Evolutionary conservation across 352 stramenopile genomes (phyloP).

Genomic region (Stramenopiles sp.): DNA sequence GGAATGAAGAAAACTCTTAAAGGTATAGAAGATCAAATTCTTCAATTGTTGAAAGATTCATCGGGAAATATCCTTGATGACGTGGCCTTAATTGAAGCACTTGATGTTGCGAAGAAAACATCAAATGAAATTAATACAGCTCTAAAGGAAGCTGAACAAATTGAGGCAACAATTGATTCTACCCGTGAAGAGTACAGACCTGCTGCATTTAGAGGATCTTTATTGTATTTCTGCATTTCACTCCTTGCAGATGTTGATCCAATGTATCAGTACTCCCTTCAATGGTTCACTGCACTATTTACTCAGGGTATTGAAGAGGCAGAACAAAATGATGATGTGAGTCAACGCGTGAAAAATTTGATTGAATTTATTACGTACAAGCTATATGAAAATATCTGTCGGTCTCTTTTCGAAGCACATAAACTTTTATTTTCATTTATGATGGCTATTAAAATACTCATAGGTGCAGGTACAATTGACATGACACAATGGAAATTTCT

Average conservation of each 20-base stretch:
- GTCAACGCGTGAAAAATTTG: conserved; percentile 37
- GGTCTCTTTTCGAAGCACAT: conserved; percentile 73
- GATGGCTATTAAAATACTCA: conserved; percentile 55
- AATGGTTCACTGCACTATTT: conserved; percentile 82
- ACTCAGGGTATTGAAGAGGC: conserved; percentile 40
- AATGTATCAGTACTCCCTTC: conserved; percentile 84
- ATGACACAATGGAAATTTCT: conserved; percentile 42
- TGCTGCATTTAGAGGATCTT: conserved; percentile 45
- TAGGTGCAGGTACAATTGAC: conserved; percentile 28
- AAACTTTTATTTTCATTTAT: conserved; percentile 77
- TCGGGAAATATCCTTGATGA: conserved; percentile 81
- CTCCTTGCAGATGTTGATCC: conserved; percentile 60
- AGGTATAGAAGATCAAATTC: conserved; percentile 79
- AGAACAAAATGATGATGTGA: conserved; percentile 33
- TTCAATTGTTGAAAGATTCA: conserved; percentile 50
- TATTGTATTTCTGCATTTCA: conserved; percentile 74
- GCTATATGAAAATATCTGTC: conserved; percentile 72
- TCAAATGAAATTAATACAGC: conserved; percentile 80
- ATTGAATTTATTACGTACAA: conserved; percentile 72
- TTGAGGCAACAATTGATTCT: conserved; percentile 55
- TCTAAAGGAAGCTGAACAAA: conserved; percentile 53
- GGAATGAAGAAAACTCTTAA: conserved; percentile 73
- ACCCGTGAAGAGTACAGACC: conserved; percentile 54
- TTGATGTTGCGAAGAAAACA: conserved; percentile 56
- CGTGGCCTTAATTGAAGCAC: conserved; percentile 62